A percentile compares a stretch with the other conserved stretches of the same genome.
Evolutionary conservation across 2,329 filamentous ascomycete species (phyloP).

Genomic region (Ophiostoma tasmaniense): DNA sequence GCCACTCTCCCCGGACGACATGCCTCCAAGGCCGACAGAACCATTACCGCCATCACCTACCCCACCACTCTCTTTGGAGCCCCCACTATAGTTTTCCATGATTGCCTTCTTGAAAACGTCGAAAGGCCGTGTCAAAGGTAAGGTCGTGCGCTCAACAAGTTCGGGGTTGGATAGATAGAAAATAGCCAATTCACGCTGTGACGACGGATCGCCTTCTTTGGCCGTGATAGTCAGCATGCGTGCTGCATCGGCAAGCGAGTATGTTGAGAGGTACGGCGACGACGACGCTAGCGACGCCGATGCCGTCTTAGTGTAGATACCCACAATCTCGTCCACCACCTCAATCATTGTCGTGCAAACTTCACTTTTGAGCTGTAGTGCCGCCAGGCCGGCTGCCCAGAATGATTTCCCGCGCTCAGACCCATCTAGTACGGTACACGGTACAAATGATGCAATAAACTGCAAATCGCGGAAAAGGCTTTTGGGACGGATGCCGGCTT

Average conservation of each 20-base stretch:
- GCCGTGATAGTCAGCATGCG: conserved; percentile 89
- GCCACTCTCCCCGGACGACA: neutral
- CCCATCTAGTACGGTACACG: conserved; percentile 50
- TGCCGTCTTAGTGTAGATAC: conserved; percentile 51
- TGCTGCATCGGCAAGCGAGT: conserved; percentile 71
- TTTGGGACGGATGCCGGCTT: conserved; percentile 62
- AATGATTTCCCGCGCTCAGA: conserved; percentile 69
- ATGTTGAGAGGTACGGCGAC: conserved; percentile 35
- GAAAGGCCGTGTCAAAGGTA: conserved; percentile 73
- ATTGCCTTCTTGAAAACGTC: conserved; percentile 88
- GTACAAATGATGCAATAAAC: conserved; percentile 60
- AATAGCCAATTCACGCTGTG: conserved; percentile 85
- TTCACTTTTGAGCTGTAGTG: conserved; percentile 79
- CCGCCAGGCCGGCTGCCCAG: conserved; percentile 80
- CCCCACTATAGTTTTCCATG: conserved; percentile 54
- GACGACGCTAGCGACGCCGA: conserved; percentile 15
- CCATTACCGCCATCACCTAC: conserved; percentile 19
- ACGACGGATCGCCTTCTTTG: conserved; percentile 79
- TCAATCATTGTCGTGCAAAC: conserved; percentile 72
- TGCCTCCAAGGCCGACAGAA: neutral
- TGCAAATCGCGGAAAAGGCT: conserved; percentile 76
- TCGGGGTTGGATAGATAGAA: conserved; percentile 91
- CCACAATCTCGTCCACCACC: conserved; percentile 46
- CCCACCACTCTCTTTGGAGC: conserved; percentile 21
- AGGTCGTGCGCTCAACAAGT: conserved; percentile 66